Base-by-base conservation (phyloP, 352 stramenopile genomes). In the Globisporangium radiosum region DNA sequence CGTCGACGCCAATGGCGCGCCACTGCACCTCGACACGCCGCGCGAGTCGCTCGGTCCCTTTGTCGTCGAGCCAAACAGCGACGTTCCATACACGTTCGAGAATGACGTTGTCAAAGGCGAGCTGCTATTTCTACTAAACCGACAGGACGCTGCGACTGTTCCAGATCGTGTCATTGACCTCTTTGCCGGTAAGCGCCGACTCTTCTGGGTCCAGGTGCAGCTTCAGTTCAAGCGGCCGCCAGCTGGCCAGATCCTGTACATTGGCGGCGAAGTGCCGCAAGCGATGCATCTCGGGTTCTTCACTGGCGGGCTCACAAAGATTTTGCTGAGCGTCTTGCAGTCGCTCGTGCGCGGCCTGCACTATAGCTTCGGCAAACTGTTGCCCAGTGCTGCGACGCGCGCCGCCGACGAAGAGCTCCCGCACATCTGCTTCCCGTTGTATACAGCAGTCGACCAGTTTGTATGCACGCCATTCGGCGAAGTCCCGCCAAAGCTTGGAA, bases 21-120 rank as follows among this genome's bases (percentile, higher is more conserved):
- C 61, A 4, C 52, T 62, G 19, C 60, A 39, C 0, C 52, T 57
- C 4, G 40, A 58, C n/a, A 48, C 47, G 9, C 60, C 39, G 8
- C 42, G 42, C 1, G 49, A 48, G 15, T 42, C 54, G 10, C 11
- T 61, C 19, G 13, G 37, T 10, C 17, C 52, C 61, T 48, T 47
- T 60, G 54, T 73, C 47, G 63, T 78, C 10, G 42, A 66, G 47
- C 64, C 73, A 13, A 78, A 79, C 48, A 62, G 59, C 3, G 47
- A 62, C 1, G 66, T 67, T 50, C 78, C 79, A 10, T 71, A 85
- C 55, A 64, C 60, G n/a, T 91, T 94, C 39, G 78, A 91, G 64
- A 94, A 94, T 65, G 83, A 88, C 8, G 88, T 87, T 55, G 81
- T 90, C 48, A 77, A 72, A 8, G 85, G 85, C 3, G 72, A 76